These are phyloP conservation scores for Candida coquimbonensis DNA, from an alignment of 805 yeast genomes.

Conservation along the genomic window DNA sequence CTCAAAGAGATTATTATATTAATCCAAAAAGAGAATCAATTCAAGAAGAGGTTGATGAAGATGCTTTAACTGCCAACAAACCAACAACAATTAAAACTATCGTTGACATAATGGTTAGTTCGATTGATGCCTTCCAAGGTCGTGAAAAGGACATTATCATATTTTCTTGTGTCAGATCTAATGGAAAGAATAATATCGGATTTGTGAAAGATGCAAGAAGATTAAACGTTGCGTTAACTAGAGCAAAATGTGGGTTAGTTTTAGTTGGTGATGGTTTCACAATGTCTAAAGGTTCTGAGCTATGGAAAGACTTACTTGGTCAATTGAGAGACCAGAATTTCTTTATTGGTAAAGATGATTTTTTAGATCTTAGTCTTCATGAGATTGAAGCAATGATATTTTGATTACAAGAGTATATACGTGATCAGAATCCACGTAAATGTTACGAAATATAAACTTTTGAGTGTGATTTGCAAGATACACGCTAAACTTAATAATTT, in stretches of 20 bases:
- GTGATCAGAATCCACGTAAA: no score
- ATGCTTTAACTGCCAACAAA: slow-evolving; percentile 19
- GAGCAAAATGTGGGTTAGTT: slow-evolving; percentile 8
- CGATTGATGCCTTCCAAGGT: slow-evolving; percentile 86
- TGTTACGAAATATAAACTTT: no score
- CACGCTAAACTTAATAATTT: no score
- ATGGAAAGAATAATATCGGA: slow-evolving; percentile 45
- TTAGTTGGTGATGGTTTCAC: slow-evolving; percentile 9
- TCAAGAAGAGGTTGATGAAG: slow-evolving; percentile 51
- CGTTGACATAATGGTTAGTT: slow-evolving; percentile 40
- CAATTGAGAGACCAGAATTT: no score
- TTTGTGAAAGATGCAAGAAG: slow-evolving; percentile 55
- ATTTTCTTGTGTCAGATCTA: slow-evolving; percentile 68
- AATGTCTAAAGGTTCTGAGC: no score
- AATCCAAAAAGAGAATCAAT: slow-evolving; percentile 47
- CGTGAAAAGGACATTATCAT: slow-evolving; percentile 76
- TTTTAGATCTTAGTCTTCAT: no score
- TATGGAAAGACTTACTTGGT: no score
- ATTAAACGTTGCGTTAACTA: slow-evolving; percentile 53
- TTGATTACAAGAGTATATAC: no score
- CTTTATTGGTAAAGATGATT: no score
- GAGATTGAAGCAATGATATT: no score
- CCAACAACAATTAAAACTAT: slow-evolving; percentile 25
- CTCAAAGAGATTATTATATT: slow-evolving; percentile 50
- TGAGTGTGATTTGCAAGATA: no score